These are phyloP conservation scores for Plasmodium inui DNA, from an alignment of 169 alveolate species.

Conservation along the genomic window DNA sequence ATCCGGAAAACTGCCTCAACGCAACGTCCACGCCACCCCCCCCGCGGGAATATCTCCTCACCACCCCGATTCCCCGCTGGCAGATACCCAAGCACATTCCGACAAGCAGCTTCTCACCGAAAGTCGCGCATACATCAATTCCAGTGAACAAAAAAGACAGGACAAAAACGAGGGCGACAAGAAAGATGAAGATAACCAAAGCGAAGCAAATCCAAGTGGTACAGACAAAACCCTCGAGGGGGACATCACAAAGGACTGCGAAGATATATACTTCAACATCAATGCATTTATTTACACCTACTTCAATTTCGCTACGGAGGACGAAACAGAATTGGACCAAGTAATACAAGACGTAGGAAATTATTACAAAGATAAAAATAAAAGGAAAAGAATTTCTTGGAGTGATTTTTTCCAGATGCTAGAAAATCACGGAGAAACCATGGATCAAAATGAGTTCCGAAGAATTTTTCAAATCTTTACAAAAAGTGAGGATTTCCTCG, in stretches of 20 bases:
- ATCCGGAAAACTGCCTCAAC: background rate
- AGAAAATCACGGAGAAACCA: constrained; percentile 56
- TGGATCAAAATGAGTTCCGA: constrained; percentile 62
- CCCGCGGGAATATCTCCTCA: background rate
- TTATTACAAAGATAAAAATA: constrained; percentile 38
- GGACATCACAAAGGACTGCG: constrained; percentile 45
- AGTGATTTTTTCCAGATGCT: constrained; percentile 46
- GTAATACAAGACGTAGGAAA: constrained; percentile 24
- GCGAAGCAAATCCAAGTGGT: background rate
- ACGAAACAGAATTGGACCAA: constrained; percentile 25
- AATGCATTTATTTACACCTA: constrained; percentile 73
- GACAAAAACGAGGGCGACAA: background rate
- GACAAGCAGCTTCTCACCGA: background rate
- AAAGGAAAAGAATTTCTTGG: constrained; percentile 8
- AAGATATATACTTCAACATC: constrained; percentile 67
- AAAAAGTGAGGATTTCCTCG: constrained; percentile 27
- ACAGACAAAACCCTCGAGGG: constrained; percentile 8
- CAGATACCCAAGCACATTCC: background rate
- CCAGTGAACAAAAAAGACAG: background rate
- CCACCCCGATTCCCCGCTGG: background rate
- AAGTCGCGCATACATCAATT: background rate
- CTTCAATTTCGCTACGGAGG: constrained; percentile 44
- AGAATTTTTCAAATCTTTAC: constrained; percentile 74
- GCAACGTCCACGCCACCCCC: background rate
- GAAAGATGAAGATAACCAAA: background rate